These are phyloP conservation scores for Iodosphaeria phyllophila DNA, from an alignment of 2,329 filamentous ascomycete species.

Conservation along the genomic window DNA sequence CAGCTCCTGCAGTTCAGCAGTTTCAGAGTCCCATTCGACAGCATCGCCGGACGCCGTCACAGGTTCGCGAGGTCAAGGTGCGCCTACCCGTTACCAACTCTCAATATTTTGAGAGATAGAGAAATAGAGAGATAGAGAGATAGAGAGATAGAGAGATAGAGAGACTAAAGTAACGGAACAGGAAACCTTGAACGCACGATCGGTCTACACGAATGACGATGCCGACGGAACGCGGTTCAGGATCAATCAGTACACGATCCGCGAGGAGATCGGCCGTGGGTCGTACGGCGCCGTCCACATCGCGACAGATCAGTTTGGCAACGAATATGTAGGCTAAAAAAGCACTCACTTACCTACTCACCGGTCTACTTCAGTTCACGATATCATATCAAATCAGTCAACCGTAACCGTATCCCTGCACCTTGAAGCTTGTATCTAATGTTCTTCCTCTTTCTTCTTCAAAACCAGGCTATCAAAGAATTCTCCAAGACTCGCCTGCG, in stretches of 20 bases:
- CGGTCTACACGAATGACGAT: slow-evolving; percentile 72
- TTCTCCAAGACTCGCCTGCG: slow-evolving; percentile 86
- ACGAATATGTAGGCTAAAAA: slow-evolving; percentile 84
- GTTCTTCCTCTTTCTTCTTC: no score
- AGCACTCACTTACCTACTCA: no score
- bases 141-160: no score
- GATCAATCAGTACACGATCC: slow-evolving; percentile 90
- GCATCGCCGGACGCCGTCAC: slow-evolving; percentile 36
- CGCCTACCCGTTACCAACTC: slow-evolving; percentile 5
- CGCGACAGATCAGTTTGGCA: slow-evolving; percentile 75
- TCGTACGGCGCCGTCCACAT: slow-evolving; percentile 90
- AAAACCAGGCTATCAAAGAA: slow-evolving; percentile 88
- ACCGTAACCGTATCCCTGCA: no score
- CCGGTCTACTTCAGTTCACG: no score
- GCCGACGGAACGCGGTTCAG: slow-evolving; percentile 69
- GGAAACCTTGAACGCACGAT: slow-evolving; percentile 84
- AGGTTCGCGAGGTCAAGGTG: slow-evolving; percentile 39
- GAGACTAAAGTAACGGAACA: slow-evolving; percentile 14
- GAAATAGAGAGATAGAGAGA: no score
- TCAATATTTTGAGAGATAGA: not conserved
- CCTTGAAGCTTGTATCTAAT: no score
- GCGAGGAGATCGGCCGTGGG: slow-evolving; percentile 88
- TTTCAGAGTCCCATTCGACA: slow-evolving; percentile 37
- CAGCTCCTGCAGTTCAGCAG: slow-evolving; percentile 20
- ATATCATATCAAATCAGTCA: no score